Conservation (phyloP, 2,329 filamentous ascomycete species). For the Davidsoniella virescens region DNA sequence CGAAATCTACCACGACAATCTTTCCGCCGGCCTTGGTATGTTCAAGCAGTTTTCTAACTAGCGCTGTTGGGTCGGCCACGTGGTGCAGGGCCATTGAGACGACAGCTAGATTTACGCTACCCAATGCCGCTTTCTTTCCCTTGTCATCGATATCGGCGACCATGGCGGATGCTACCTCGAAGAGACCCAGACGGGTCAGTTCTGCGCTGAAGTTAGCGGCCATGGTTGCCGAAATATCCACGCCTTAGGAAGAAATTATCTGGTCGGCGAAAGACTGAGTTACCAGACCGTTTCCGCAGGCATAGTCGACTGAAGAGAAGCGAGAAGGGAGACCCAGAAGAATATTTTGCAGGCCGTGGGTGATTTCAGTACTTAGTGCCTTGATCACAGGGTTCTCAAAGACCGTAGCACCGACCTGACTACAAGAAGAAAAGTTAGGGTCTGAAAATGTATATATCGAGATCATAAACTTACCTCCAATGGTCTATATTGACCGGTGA, state of each 20-base stretch:
- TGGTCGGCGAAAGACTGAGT: neutral
- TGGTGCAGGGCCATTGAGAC: conserved; percentile 1
- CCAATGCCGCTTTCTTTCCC: neutral
- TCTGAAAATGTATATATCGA: neutral
- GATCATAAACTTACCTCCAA: neutral
- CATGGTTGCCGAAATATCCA: neutral
- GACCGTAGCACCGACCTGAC: neutral
- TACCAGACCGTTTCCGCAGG: neutral
- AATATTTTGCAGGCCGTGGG: neutral
- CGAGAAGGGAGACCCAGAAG: neutral
- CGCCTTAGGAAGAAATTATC: neutral
- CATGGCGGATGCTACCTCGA: neutral
- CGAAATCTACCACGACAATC: neutral
- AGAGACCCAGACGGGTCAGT: neutral
- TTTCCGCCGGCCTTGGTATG: neutral
- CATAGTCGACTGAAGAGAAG: neutral
- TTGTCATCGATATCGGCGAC: neutral
- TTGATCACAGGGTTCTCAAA: neutral
- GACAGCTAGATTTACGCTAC: neutral
- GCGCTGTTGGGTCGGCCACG: neutral
- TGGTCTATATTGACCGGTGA: neutral
- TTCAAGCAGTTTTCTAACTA: neutral
- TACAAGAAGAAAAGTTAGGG: neutral
- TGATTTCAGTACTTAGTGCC: neutral
- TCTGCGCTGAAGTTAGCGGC: neutral